A percentile compares a stretch with the other conserved stretches of the same genome.
These are phyloP conservation scores for Reutealis trisperma DNA, from an alignment of 345 rosid species.

Conservation along the genomic window DNA sequence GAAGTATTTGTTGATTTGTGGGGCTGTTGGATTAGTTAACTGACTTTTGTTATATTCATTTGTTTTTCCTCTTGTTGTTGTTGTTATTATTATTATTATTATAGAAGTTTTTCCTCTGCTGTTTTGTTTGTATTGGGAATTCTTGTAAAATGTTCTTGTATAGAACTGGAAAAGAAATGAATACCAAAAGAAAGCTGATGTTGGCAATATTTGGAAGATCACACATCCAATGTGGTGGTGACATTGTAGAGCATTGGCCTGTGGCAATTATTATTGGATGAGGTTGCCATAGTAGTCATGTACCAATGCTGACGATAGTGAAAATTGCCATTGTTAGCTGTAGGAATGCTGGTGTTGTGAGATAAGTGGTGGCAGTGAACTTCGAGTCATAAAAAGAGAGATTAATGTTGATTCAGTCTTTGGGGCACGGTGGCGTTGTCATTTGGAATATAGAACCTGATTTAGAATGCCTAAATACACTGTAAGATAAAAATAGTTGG, in stretches of 20 bases:
- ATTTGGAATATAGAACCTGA: not conserved
- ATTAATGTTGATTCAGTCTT: too few species aligned
- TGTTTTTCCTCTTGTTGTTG: not conserved
- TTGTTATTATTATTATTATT: not conserved
- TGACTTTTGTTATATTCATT: constrained; percentile 9
- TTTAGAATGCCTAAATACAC: not conserved
- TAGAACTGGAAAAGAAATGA: not conserved
- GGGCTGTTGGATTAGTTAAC: constrained; percentile 5
- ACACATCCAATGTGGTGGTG: not conserved
- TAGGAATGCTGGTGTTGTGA: too few species aligned
- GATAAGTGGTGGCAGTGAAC: too few species aligned
- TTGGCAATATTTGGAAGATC: not conserved
- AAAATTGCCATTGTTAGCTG: too few species aligned
- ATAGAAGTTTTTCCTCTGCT: not conserved
- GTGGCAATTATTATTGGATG: too few species aligned
- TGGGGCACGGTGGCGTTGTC: too few species aligned
- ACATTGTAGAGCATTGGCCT: too few species aligned
- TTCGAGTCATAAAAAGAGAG: too few species aligned
- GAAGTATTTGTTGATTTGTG: not conserved
- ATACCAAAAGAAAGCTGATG: not conserved
- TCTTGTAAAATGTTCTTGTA: not conserved
- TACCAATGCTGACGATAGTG: too few species aligned
- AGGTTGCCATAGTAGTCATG: too few species aligned
- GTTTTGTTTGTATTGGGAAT: not conserved
- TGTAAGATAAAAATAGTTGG: not conserved